Percentiles rank a stretch among this genome's conserved stretches.
Evolutionary conservation across 441 rosid genomes (phyloP).

Genomic region (Gossypium lobatum): DNA sequence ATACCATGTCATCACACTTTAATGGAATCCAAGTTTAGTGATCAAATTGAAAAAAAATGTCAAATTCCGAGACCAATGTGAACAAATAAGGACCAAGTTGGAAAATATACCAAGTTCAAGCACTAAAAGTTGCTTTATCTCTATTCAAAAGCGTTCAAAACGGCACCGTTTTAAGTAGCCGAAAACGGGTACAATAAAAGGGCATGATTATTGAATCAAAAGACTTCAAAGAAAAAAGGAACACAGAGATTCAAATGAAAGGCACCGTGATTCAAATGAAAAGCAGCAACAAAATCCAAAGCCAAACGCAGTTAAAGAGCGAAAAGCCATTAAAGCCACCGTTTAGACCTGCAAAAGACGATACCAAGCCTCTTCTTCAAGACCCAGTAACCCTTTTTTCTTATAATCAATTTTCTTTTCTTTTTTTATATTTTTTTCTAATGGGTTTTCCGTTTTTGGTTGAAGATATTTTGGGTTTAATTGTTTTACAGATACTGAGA

Average conservation of each 20-base stretch:
- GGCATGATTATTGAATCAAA: background rate
- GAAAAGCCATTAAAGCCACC: conserved; percentile 27
- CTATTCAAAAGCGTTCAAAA: no score
- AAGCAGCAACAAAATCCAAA: conserved; percentile 6
- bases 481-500: conserved; percentile 47
- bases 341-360: conserved; percentile 50
- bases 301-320: conserved; percentile 14
- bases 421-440: no score
- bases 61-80: no score
- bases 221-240: background rate
- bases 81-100: no score
- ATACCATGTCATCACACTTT: no score
- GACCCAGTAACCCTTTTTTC: conserved; percentile 39
- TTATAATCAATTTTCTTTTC: background rate
- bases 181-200: no score
- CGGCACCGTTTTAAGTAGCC: no score
- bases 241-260: conserved; percentile 19
- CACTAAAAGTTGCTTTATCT: no score
- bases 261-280: conserved; percentile 18
- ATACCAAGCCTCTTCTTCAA: conserved; percentile 53
- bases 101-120: no score
- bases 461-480: background rate
- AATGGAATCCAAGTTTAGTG: no score
- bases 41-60: no score
- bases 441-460: background rate